Percentiles rank a stretch among this genome's conserved stretches.
These are phyloP conservation scores for Plantago elongata DNA, from an alignment of 257 asterid genomes.

Conservation along the genomic window DNA sequence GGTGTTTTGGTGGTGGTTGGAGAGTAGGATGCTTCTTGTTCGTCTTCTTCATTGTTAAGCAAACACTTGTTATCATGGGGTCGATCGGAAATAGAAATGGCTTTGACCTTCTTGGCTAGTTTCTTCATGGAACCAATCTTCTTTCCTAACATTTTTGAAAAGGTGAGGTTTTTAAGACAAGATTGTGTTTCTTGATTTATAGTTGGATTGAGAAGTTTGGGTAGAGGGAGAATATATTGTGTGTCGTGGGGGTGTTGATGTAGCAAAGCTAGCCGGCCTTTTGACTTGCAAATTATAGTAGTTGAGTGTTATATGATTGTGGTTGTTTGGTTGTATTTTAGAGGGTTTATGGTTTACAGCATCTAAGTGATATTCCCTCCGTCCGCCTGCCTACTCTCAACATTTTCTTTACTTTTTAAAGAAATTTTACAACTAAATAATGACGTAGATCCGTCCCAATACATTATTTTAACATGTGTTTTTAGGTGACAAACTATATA, in stretches of 20 bases:
- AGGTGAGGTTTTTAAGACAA: background rate
- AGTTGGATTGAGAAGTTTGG: constrained; percentile 22
- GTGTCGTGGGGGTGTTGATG: constrained; percentile 10
- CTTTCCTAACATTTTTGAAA: constrained; percentile 45
- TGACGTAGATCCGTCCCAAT: too few species aligned
- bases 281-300: constrained; percentile 27
- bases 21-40: constrained; percentile 15
- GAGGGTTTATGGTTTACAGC: background rate
- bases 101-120: constrained; percentile 50
- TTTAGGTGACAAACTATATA: too few species aligned
- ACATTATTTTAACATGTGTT: too few species aligned
- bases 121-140: constrained; percentile 70
- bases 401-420: too few species aligned
- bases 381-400: too few species aligned
- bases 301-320: constrained; percentile 15
- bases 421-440: too few species aligned
- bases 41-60: constrained; percentile 21
- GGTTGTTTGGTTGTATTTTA: constrained; percentile 19
- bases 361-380: too few species aligned
- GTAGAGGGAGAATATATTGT: too few species aligned
- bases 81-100: constrained; percentile 4
- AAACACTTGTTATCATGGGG: constrained; percentile 32
- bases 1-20: constrained; percentile 33
- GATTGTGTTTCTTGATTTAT: constrained; percentile 16
- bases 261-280: constrained; percentile 10